phyloP scores from a whole-genome alignment of 164 flowering plant genomes.

The Vitis cinerea region DNA sequence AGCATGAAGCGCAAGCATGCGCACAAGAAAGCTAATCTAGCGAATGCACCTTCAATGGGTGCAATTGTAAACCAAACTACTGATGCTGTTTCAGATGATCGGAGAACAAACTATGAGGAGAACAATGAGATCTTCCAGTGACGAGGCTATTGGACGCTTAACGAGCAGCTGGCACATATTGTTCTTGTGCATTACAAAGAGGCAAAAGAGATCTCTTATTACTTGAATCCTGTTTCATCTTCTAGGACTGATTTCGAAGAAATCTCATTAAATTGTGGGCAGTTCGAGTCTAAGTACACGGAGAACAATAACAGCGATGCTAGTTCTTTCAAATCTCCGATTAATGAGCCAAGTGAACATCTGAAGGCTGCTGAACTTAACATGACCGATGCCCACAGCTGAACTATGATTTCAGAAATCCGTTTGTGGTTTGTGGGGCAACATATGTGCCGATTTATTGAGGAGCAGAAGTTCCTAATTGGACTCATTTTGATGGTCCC shows the following conservation, averaged over 20 bases:
- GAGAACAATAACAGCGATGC: too few species aligned
- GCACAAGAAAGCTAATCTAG: slow-evolving; percentile 66
- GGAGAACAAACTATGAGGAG: slow-evolving; percentile 21
- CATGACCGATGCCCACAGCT: slow-evolving; percentile 47
- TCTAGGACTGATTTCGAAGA: too few species aligned
- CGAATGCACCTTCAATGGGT: slow-evolving; percentile 20
- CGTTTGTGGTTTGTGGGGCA: slow-evolving; percentile 82
- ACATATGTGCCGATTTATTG: slow-evolving; percentile 76
- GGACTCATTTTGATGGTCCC: slow-evolving; percentile 97
- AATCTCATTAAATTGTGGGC: too few species aligned
- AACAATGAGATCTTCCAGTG: background rate
- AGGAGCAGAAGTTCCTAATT: slow-evolving; percentile 96
- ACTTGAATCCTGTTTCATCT: too few species aligned
- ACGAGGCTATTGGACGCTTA: too few species aligned
- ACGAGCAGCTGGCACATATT: too few species aligned
- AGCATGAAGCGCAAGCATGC: slow-evolving; percentile 87
- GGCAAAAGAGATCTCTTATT: too few species aligned
- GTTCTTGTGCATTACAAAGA: too few species aligned
- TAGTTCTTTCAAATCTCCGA: too few species aligned
- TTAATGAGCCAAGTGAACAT: too few species aligned
- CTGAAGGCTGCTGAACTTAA: slow-evolving; percentile 39
- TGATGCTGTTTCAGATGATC: slow-evolving; percentile 27
- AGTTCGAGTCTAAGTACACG: too few species aligned
- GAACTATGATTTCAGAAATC: slow-evolving; percentile 80
- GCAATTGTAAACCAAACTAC: slow-evolving; percentile 21